A percentile compares a stretch with the other conserved stretches of the same genome.
These are phyloP conservation scores for Dillenia suffruticosa DNA, from an alignment of 164 flowering plant species.

Conservation along the genomic window DNA sequence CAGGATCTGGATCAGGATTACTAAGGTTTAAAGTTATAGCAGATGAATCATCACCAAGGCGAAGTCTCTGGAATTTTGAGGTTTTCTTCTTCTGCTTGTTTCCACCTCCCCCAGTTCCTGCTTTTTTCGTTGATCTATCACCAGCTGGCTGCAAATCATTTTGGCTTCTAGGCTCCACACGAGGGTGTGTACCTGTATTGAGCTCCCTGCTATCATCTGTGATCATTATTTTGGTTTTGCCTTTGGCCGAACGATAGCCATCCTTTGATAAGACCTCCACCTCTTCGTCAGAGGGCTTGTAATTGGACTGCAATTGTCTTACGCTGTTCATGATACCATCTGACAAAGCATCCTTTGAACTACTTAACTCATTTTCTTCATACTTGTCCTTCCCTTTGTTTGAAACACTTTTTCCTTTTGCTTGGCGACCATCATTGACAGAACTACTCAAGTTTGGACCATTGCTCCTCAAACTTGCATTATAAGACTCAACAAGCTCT, in stretches of 20 bases:
- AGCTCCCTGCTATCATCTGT: slow-evolving; percentile 22
- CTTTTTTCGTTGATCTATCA: slow-evolving; percentile 24
- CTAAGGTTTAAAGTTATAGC: slow-evolving; percentile 32
- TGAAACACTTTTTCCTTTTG: slow-evolving; percentile 19
- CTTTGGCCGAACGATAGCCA: slow-evolving; percentile 65
- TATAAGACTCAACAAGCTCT: slow-evolving; percentile 69
- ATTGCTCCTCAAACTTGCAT: slow-evolving; percentile 31
- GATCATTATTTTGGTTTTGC: slow-evolving; percentile 31
- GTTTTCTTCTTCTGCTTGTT: slow-evolving; percentile 61
- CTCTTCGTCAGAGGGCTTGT: slow-evolving; percentile 51
- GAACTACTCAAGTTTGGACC: slow-evolving; percentile 20
- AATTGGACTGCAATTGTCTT: slow-evolving; percentile 48
- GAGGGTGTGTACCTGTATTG: slow-evolving; percentile 9
- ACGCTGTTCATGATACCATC: slow-evolving; percentile 55
- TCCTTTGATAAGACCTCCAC: slow-evolving; percentile 66
- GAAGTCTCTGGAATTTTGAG: slow-evolving; percentile 66
- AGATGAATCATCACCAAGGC: slow-evolving; percentile 69
- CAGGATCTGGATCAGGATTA: slow-evolving; percentile 28
- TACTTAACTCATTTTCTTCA: slow-evolving; percentile 16
- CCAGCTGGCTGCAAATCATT: slow-evolving; percentile 17
- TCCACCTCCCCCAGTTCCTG: slow-evolving; percentile 28
- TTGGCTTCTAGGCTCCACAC: slow-evolving; percentile 1
- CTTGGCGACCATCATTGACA: slow-evolving; percentile 5
- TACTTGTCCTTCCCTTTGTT: slow-evolving; percentile 62
- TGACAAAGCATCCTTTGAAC: slow-evolving; percentile 39